Conservation (phyloP, 805 yeast species). For the Candida morakotiae region DNA sequence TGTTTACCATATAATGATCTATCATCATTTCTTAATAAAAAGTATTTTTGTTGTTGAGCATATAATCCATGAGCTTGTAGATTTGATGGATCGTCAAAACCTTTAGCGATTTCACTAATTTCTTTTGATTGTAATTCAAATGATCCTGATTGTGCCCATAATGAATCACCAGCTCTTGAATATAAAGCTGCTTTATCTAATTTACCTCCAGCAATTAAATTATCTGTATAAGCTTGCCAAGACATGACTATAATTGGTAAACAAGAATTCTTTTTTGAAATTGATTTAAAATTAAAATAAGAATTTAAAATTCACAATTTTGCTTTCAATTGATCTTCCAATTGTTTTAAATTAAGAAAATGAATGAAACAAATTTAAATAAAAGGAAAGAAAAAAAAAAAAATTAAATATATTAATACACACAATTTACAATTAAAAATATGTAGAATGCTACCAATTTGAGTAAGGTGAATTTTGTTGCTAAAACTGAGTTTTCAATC, state of each 20-base stretch:
- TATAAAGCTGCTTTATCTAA: constrained; percentile 90
- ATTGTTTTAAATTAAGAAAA: not conserved
- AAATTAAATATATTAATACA: too few species aligned
- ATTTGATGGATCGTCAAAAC: constrained; percentile 73
- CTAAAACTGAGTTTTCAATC: too few species aligned
- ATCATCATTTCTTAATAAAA: constrained; percentile 83
- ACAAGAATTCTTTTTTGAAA: too few species aligned
- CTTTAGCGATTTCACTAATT: constrained; percentile 67
- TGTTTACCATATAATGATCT: constrained; percentile 91
- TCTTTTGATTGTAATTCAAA: constrained; percentile 66
- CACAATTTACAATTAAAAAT: too few species aligned
- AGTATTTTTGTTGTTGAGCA: constrained; percentile 80
- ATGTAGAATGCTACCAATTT: not conserved
- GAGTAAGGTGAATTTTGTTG: too few species aligned
- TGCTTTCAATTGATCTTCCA: too few species aligned
- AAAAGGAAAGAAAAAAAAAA: not conserved
- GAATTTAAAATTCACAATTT: too few species aligned
- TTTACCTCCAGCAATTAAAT: constrained; percentile 80
- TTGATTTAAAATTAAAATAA: too few species aligned
- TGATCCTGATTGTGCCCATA: constrained; percentile 84
- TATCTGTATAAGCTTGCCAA: constrained; percentile 87
- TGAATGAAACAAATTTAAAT: not conserved
- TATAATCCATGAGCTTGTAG: constrained; percentile 87
- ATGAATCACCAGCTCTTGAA: constrained; percentile 90
- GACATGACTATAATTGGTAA: constrained; percentile 19